Evolutionary conservation across 345 rosid species (phyloP).

Genomic region (Melastoma malabathricum): DNA sequence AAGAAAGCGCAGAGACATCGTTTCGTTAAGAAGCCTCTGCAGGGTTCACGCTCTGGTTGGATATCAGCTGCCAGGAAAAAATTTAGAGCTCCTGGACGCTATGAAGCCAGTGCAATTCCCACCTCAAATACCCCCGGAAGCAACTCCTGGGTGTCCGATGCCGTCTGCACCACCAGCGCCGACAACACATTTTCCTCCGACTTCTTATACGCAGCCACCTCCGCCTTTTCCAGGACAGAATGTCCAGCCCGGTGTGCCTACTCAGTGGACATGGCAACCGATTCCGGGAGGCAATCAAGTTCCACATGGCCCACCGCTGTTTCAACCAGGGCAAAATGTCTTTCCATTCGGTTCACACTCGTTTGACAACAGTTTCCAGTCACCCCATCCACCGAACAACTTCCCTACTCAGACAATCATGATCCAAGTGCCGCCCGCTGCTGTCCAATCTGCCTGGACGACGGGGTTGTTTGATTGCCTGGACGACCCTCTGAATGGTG

Average conservation of each 20-base stretch:
- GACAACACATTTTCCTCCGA: no score
- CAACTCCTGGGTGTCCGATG: no score
- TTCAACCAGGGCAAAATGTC: neutral
- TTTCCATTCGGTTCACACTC: neutral
- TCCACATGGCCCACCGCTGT: neutral
- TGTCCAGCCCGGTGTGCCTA: neutral
- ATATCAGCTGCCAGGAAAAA: neutral
- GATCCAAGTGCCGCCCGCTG: constrained; percentile 3
- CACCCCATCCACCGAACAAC: neutral
- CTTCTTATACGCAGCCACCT: neutral
- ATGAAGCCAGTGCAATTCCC: constrained; percentile 1
- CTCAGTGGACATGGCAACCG: neutral
- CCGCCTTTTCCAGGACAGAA: neutral
- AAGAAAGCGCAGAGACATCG: no score
- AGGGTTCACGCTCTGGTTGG: no score
- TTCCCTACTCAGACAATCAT: neutral
- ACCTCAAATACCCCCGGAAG: neutral
- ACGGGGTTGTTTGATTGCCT: constrained; percentile 13
- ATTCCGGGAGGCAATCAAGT: neutral
- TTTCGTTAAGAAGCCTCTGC: no score
- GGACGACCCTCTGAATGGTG: constrained; percentile 8
- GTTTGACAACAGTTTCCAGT: neutral
- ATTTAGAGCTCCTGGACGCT: neutral
- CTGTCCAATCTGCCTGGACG: constrained; percentile 4
- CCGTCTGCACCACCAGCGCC: no score